Percentiles rank a stretch among this genome's conserved stretches.
These are phyloP conservation scores for Trypanosoma theileri DNA, from an alignment of 208 protist species.

Conservation along the genomic window DNA sequence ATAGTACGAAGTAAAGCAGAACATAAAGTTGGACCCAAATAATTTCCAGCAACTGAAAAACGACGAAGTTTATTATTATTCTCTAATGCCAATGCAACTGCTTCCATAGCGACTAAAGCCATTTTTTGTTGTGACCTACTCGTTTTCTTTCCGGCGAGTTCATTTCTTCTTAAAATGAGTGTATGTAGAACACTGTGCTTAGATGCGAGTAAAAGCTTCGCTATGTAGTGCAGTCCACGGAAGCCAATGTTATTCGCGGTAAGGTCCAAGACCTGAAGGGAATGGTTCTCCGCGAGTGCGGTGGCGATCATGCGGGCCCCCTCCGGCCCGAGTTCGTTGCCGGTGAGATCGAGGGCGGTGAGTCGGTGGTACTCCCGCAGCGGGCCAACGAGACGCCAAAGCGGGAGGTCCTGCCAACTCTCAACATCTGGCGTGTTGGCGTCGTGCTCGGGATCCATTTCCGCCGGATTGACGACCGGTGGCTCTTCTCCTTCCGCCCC, in stretches of 20 bases:
- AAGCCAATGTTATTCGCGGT: constrained; percentile 78
- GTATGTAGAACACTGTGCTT: constrained; percentile 51
- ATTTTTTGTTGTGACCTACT: constrained; percentile 38
- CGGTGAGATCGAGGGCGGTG: constrained; percentile 69
- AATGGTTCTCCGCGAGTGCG: constrained; percentile 67
- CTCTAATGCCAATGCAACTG: constrained; percentile 51
- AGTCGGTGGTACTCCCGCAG: constrained; percentile 77
- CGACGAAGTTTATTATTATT: constrained; percentile 49
- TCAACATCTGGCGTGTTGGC: constrained; percentile 32
- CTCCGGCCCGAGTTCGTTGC: constrained; percentile 60
- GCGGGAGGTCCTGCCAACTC: constrained; percentile 65
- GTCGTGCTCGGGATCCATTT: constrained; percentile 46
- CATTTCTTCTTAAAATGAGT: constrained; percentile 51
- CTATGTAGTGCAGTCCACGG: constrained; percentile 66
- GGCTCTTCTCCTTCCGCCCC: constrained; percentile 65
- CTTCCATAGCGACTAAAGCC: constrained; percentile 43
- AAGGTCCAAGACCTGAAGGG: constrained; percentile 72
- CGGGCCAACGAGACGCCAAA: constrained; percentile 74
- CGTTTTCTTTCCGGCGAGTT: constrained; percentile 33
- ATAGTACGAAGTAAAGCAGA: constrained; percentile 57
- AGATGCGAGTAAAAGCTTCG: constrained; percentile 50
- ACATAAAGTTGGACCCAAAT: constrained; percentile 68
- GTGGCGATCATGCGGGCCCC: constrained; percentile 81
- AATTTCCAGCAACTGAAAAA: constrained; percentile 68
- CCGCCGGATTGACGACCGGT: constrained; percentile 28